Base-by-base conservation (phyloP, 176 grass and related monocot species). In the Hsuehochloa calcarea region DNA sequence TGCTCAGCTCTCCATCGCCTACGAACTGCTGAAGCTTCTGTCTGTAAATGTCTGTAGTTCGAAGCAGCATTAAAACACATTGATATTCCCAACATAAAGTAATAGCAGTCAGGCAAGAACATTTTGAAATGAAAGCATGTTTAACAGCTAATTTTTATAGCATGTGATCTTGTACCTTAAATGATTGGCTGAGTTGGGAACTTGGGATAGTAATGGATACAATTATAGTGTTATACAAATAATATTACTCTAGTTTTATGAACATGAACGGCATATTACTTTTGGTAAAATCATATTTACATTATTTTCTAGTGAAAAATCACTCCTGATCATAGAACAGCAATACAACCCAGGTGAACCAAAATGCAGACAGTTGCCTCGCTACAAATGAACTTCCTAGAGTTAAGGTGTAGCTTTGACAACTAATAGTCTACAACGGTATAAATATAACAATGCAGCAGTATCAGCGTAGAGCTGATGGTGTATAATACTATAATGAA, bases 1-100 rank as follows among this genome's bases (percentile, higher is more conserved):
- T 92, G 78, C 84, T 94, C 91, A 99, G 72, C 70, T 94, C 93
- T 75, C 93, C 90, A 45, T 94, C 88, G 61, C 86, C 81, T 90
- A 99, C 90, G 44, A 94, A 94, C 88, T 94, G 93, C 78, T 94
- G 88, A 88, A 99, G 96, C 90, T 99, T 99, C 82, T 96, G 93
- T 78, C 90, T 94, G 86, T 99, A 99, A 85, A 99, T 99, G 75
- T 99, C 96, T 99, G 88, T 67, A 76, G 70, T 76, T 88, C 56
- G 60, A 90, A 86, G 67, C 34, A 16, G 74, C 52, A 80, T 69
- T 84, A 87, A 80, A 75, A 75, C 65, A 7, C 41, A 38, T 79
- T 79, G 84, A 84, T 65, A 77, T 77, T 86, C 71, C 47, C 8
- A 60, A 85, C 66, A 71, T 20, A 54, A 83, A 83, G 19, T 22